Evolutionary conservation across 257 asterid species (phyloP).

Genomic region (Primulina huaijiensis): DNA sequence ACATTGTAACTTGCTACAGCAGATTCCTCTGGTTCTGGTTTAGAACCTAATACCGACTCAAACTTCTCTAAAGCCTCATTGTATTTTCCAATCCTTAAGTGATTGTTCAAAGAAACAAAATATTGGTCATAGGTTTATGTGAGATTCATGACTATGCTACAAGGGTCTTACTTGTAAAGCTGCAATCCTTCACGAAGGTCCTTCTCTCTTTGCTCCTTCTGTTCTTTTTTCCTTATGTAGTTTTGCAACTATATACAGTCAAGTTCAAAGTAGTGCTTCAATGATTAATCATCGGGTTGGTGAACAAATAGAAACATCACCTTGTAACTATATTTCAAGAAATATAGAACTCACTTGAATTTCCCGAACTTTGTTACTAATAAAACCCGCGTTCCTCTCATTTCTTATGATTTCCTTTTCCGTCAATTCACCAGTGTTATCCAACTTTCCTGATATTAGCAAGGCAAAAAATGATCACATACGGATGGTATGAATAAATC

Average conservation of each 20-base stretch:
- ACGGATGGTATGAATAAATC: background rate
- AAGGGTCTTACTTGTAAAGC: constrained; percentile 56
- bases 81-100: constrained; percentile 60
- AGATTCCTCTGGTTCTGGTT: constrained; percentile 69
- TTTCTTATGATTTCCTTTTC: constrained; percentile 82
- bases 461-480: constrained; percentile 4
- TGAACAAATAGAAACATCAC: background rate
- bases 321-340: background rate
- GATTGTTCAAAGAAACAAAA: background rate
- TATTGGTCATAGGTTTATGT: background rate
- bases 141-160: background rate
- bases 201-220: constrained; percentile 57
- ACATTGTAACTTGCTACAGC: constrained; percentile 87
- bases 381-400: constrained; percentile 82
- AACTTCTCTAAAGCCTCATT: constrained; percentile 81
- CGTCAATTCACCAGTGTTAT: constrained; percentile 61
- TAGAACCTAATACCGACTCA: constrained; percentile 85
- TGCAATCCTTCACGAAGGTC: constrained; percentile 83
- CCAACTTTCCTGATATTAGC: constrained; percentile 56
- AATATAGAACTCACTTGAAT: constrained; percentile 61
- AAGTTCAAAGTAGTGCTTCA: constrained; percentile 7
- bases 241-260: constrained; percentile 53
- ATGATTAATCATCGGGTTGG: background rate
- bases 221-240: constrained; percentile 61
- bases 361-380: constrained; percentile 73